Conservation (phyloP, 768 basidiomycete species). For the Boletus tomentosulus region DNA sequence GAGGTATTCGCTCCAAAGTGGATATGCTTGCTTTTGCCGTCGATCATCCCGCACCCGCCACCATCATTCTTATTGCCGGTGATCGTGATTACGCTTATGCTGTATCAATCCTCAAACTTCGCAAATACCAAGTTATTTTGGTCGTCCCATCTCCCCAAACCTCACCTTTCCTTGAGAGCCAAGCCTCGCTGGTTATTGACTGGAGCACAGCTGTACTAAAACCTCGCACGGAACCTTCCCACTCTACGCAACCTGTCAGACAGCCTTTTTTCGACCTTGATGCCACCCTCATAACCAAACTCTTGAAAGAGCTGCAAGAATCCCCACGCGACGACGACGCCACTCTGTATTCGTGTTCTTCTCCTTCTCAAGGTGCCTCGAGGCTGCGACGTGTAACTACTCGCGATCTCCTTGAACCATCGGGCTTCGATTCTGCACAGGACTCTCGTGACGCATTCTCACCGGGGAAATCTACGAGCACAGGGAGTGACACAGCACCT, state of each 20-base stretch:
- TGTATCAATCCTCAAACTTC: constrained; percentile 52
- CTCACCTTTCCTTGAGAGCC: constrained; percentile 46
- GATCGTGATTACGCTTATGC: constrained; percentile 67
- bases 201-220: constrained; percentile 43
- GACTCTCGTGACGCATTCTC: constrained; percentile 6
- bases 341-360: background rate
- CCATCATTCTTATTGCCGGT: constrained; percentile 60
- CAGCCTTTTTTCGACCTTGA: constrained; percentile 28
- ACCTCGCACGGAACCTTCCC: constrained; percentile 19
- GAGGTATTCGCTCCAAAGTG: constrained; percentile 35
- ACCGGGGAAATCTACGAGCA: constrained; percentile 7
- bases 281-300: constrained; percentile 13
- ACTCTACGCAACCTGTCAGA: constrained; percentile 14
- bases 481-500: constrained; percentile 3
- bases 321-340: constrained; percentile 13
- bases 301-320: constrained; percentile 22
- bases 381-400: constrained; percentile 16
- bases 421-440: constrained; percentile 6
- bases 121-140: constrained; percentile 50
- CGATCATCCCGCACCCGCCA: constrained; percentile 51
- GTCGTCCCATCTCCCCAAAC: constrained; percentile 39
- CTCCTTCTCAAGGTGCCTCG: constrained; percentile 1
- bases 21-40: constrained; percentile 68
- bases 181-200: constrained; percentile 51
- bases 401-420: constrained; percentile 24